phyloP scores from a whole-genome alignment of 192 early-diverging fungal genomes.

The Coemansia sp. region DNA sequence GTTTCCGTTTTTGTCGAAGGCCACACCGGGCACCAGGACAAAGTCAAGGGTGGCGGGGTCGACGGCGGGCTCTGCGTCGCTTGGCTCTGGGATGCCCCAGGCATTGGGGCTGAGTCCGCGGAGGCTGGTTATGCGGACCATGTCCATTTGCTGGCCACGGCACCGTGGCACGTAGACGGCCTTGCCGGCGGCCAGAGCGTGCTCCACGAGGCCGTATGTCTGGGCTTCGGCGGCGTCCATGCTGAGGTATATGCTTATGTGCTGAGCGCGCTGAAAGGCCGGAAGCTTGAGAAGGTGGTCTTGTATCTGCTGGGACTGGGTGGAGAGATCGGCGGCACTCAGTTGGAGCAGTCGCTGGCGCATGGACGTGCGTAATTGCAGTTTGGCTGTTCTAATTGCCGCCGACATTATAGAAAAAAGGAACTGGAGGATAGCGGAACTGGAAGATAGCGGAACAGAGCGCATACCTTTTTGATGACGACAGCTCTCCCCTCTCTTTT shows the following conservation, averaged over 20 bases:
- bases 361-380: conserved; percentile 32
- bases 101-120: neutral
- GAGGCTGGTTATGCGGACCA: conserved; percentile 22
- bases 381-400: conserved; percentile 20
- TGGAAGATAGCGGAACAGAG: neutral
- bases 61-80: neutral
- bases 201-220: conserved; percentile 11
- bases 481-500: neutral
- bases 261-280: conserved; percentile 12
- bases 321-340: neutral
- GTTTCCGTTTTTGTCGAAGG: conserved; percentile 29
- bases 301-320: conserved; percentile 11
- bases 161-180: conserved; percentile 41
- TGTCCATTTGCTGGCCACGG: conserved; percentile 24
- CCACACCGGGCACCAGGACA: conserved; percentile 44
- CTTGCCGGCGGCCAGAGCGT: conserved; percentile 23
- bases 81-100: conserved; percentile 49
- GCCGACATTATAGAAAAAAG: neutral
- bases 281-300: conserved; percentile 5
- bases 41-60: conserved; percentile 33
- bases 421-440: neutral
- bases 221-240: conserved; percentile 35
- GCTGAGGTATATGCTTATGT: conserved; percentile 45
- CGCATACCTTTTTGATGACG: neutral
- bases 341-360: conserved; percentile 15